Evolutionary conservation across 1,284 basidiomycete species (phyloP).

Genomic region (Trichosporon ovoides): DNA sequence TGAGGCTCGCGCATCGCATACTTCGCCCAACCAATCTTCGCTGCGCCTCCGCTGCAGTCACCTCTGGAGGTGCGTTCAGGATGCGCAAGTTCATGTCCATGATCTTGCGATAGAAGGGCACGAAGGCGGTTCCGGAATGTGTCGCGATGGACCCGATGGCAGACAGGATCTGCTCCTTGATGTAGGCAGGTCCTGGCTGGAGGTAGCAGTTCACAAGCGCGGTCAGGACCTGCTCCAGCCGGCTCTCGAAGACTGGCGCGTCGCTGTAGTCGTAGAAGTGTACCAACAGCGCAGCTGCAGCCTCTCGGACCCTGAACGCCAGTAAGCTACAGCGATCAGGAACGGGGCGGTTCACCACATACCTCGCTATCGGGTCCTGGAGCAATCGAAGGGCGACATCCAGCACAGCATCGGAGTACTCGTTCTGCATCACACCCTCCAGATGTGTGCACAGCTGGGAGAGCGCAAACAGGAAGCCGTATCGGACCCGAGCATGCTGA

Average conservation of each 20-base stretch:
- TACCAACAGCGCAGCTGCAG: slow-evolving; percentile 77
- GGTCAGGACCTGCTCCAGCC: slow-evolving; percentile 53
- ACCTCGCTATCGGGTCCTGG: slow-evolving; percentile 70
- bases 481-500: slow-evolving; percentile 70
- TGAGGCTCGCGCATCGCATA: slow-evolving; percentile 78
- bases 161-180: slow-evolving; percentile 77
- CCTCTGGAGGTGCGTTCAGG: slow-evolving; percentile 58
- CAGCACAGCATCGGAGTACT: slow-evolving; percentile 48
- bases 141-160: slow-evolving; percentile 69
- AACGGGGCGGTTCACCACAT: slow-evolving; percentile 15
- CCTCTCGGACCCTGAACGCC: slow-evolving; percentile 63
- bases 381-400: slow-evolving; percentile 65
- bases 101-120: slow-evolving; percentile 30
- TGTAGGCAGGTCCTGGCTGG: slow-evolving; percentile 53
- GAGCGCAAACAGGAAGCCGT: slow-evolving; percentile 79
- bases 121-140: slow-evolving; percentile 58
- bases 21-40: slow-evolving; percentile 66
- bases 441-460: slow-evolving; percentile 78
- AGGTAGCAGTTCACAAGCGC: slow-evolving; percentile 9
- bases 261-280: slow-evolving; percentile 81
- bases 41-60: slow-evolving; percentile 60
- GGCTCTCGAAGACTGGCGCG: slow-evolving; percentile 63
- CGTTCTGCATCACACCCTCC: slow-evolving; percentile 49
- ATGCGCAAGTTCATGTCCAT: slow-evolving; percentile 53
- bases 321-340: no score